Percentiles rank a stretch among this genome's conserved stretches.
Evolutionary conservation across 176 grass and related monocot species (phyloP).

Genomic region (Tuctoria greenei): DNA sequence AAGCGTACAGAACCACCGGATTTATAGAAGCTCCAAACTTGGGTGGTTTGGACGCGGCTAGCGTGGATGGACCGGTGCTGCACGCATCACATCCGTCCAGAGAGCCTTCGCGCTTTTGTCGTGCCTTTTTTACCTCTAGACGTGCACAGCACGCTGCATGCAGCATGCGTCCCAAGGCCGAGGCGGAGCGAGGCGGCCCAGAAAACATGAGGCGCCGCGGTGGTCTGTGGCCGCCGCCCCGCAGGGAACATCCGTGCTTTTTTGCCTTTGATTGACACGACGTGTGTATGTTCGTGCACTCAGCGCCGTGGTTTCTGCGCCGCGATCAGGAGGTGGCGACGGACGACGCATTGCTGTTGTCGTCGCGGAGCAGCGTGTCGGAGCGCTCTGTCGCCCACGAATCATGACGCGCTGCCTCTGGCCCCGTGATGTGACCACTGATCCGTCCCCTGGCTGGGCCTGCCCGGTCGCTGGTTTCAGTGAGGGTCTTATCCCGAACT

Average conservation of each 20-base stretch:
- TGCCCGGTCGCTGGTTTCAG: constrained; percentile 4
- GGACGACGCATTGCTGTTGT: neutral
- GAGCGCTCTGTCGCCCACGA: neutral
- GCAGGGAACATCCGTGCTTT: neutral
- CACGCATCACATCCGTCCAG: neutral
- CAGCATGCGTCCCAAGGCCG: neutral
- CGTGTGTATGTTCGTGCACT: neutral
- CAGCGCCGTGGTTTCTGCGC: constrained; percentile 26
- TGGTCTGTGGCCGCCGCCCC: no score
- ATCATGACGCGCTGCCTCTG: constrained; percentile 23
- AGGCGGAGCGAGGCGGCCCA: neutral
- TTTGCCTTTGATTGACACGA: neutral
- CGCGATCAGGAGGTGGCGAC: neutral
- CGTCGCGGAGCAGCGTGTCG: constrained; percentile 4
- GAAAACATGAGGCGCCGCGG: no score
- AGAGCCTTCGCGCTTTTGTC: neutral
- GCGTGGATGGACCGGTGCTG: no score
- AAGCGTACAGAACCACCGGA: neutral
- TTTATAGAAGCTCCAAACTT: neutral
- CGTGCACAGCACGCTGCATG: constrained; percentile 1
- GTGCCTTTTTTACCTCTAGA: constrained; percentile 26
- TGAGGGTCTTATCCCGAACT: no score
- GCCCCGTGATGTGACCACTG: constrained; percentile 40
- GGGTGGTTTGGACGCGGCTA: neutral
- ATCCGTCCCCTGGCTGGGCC: constrained; percentile 10